phyloP scores from a whole-genome alignment of 2,329 filamentous ascomycete genomes.

The Amauroascus niger region DNA sequence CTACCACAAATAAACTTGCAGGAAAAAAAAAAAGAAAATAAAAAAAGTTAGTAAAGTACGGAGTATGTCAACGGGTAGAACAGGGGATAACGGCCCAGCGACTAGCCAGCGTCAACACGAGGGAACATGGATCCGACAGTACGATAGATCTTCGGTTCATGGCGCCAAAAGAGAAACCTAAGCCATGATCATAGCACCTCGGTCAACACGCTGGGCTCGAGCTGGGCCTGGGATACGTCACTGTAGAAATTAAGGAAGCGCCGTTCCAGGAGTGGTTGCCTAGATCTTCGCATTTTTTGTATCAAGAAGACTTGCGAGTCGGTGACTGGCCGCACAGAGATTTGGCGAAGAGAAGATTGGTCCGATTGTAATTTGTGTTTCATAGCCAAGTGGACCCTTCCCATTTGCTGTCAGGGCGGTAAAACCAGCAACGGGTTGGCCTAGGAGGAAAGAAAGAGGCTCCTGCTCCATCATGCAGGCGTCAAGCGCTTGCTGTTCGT shows the following conservation, averaged over 20 bases:
- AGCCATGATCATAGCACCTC: not conserved
- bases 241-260: not conserved
- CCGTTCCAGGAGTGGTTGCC: not conserved
- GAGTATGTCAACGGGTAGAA: not conserved
- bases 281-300: not conserved
- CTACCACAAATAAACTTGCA: not conserved
- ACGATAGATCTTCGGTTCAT: not conserved
- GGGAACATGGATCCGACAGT: not conserved
- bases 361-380: not conserved
- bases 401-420: not conserved
- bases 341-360: not conserved
- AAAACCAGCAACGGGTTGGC: not conserved
- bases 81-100: not conserved
- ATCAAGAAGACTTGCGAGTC: not conserved
- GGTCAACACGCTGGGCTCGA: not conserved
- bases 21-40: not conserved
- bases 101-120: slow-evolving; percentile 4
- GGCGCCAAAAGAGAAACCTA: not conserved
- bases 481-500: not conserved
- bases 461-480: not conserved
- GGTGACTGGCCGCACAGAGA: not conserved
- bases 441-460: not conserved
- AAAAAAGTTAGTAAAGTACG: not conserved
- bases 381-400: not conserved
- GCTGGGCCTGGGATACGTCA: not conserved